These are phyloP conservation scores for Fulvia fulva DNA, from an alignment of 2,329 filamentous ascomycete genomes.

Conservation along the genomic window DNA sequence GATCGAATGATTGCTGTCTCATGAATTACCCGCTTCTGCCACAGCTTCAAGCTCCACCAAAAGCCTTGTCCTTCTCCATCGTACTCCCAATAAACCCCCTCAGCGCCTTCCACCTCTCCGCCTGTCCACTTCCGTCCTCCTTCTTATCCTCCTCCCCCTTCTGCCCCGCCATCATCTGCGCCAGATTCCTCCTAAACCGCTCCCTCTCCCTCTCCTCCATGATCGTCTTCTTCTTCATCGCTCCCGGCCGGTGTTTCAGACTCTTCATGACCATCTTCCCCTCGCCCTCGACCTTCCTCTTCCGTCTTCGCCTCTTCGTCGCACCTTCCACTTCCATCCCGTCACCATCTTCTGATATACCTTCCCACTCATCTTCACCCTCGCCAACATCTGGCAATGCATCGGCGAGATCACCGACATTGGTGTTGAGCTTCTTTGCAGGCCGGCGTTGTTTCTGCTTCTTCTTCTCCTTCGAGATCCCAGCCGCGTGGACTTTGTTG, in stretches of 20 bases:
- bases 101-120: conserved; percentile 73
- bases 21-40: too few species aligned
- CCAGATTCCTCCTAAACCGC: conserved; percentile 79
- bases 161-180: conserved; percentile 53
- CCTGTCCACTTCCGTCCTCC: conserved; percentile 34
- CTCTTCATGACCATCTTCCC: conserved; percentile 71
- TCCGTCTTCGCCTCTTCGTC: conserved; percentile 9
- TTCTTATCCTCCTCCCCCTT: conserved; percentile 20
- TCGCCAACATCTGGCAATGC: conserved; percentile 65
- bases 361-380: conserved; percentile 43
- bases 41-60: conserved; percentile 38
- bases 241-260: conserved; percentile 69
- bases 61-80: conserved; percentile 83
- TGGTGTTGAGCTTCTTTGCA: conserved; percentile 72
- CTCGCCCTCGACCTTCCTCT: conserved; percentile 36
- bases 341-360: conserved; percentile 28
- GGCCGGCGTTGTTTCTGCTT: conserved; percentile 61
- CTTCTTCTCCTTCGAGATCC: conserved; percentile 62
- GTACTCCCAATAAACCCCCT: conserved; percentile 79
- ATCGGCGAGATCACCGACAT: conserved; percentile 71
- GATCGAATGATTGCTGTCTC: too few species aligned
- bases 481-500: conserved; percentile 39
- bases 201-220: conserved; percentile 77
- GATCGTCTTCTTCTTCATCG: conserved; percentile 76
- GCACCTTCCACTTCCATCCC: conserved; percentile 14